A percentile compares a stretch with the other conserved stretches of the same genome.
phyloP scores from a whole-genome alignment of 441 rosid species.

The Erodium moschatum region DNA sequence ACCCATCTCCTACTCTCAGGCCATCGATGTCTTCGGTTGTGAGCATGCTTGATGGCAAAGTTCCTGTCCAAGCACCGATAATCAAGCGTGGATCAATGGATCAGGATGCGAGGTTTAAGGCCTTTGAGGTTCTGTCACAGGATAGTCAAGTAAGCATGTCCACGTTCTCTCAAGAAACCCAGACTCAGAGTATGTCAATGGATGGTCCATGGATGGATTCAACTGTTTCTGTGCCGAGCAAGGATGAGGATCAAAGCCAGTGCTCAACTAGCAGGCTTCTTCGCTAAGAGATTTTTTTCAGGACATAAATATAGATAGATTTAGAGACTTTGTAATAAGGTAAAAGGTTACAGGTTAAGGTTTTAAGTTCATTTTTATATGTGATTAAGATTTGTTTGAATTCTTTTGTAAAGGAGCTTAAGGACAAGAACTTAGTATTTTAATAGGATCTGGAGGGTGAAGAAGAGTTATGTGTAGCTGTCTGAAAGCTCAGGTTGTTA shows the following conservation, averaged over 20 bases:
- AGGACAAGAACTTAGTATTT: not conserved
- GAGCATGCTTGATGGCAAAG: conserved; percentile 48
- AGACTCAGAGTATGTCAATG: conserved; percentile 31
- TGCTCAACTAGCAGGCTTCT: conserved; percentile 22
- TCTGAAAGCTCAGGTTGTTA: not conserved
- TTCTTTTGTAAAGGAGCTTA: not conserved
- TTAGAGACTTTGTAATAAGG: too few species aligned
- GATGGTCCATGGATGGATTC: conserved; percentile 47
- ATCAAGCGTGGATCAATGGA: conserved; percentile 33
- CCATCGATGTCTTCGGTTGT: conserved; percentile 52
- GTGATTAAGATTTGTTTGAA: not conserved
- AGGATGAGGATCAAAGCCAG: not conserved
- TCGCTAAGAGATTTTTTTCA: not conserved
- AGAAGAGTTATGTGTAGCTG: not conserved
- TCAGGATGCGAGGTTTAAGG: conserved; percentile 41
- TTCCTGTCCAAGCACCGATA: conserved; percentile 42
- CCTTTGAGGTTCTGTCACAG: conserved; percentile 41
- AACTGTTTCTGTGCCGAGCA: conserved; percentile 23
- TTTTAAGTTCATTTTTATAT: not conserved
- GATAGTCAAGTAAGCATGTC: conserved; percentile 35
- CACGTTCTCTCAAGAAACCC: not conserved
- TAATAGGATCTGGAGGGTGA: too few species aligned
- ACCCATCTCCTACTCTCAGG: conserved; percentile 35
- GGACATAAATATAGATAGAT: too few species aligned
- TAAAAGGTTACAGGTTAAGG: not conserved